Conservation (phyloP, 164 flowering plant species). For the Chloranthus sessilifolius region DNA sequence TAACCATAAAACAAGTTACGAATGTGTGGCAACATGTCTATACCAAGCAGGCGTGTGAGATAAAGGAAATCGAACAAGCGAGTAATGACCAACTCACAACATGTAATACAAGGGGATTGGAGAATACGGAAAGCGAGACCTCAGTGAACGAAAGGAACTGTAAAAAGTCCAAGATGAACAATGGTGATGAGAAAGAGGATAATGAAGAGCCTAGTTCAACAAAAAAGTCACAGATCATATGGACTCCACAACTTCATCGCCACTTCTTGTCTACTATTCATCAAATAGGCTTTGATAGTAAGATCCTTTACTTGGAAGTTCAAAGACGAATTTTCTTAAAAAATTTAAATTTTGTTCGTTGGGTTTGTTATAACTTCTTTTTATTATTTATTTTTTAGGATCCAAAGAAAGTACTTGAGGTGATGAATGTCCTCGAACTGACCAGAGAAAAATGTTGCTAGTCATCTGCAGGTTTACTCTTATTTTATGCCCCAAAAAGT, state of each 20-base stretch:
- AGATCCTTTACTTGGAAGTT: no score
- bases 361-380: neutral
- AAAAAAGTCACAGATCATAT: conserved; percentile 78
- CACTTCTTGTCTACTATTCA: conserved; percentile 82
- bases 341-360: no score
- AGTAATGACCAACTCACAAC: no score
- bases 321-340: no score
- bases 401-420: conserved; percentile 77
- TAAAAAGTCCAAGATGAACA: conserved; percentile 45
- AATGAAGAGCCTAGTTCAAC: conserved; percentile 3
- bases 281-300: conserved; percentile 82
- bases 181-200: conserved; percentile 32
- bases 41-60: conserved; percentile 70
- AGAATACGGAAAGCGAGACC: neutral
- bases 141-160: conserved; percentile 39
- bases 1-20: conserved; percentile 79
- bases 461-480: conserved; percentile 94
- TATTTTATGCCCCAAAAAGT: no score
- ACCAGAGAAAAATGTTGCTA: conserved; percentile 96
- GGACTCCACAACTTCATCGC: conserved; percentile 86
- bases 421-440: conserved; percentile 90
- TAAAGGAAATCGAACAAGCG: conserved; percentile 46
- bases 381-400: neutral
- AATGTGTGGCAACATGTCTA: conserved; percentile 95
- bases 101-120: no score